Conservation (phyloP, 1,284 basidiomycete species). For the Microbotryum lychnidis-dioicae region DNA sequence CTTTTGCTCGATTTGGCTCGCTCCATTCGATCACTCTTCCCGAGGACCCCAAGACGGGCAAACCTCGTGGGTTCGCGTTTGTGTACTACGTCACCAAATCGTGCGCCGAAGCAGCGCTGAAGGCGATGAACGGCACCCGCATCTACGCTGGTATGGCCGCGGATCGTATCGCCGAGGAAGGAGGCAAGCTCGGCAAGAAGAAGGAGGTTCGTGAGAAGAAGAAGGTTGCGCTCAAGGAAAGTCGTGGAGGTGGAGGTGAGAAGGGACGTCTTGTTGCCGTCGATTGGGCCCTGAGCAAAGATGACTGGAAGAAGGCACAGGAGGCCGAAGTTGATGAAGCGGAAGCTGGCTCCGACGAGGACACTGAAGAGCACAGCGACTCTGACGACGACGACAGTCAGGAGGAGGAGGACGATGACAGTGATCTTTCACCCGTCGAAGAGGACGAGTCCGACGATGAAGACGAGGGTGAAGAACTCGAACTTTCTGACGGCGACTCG, state of each 20-base stretch:
- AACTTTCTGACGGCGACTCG: slow-evolving; percentile 23
- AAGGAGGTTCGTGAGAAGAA: slow-evolving; percentile 56
- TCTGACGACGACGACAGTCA: slow-evolving; percentile 34
- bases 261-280: slow-evolving; percentile 73
- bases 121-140: slow-evolving; percentile 69
- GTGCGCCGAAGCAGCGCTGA: slow-evolving; percentile 77
- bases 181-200: slow-evolving; percentile 64
- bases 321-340: slow-evolving; percentile 47
- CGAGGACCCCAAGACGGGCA: slow-evolving; percentile 41
- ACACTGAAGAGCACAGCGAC: slow-evolving; percentile 34
- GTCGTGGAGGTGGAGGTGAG: slow-evolving; percentile 43
- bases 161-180: slow-evolving; percentile 47
- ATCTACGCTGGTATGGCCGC: slow-evolving; percentile 57
- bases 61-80: slow-evolving; percentile 77
- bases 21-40: slow-evolving; percentile 81
- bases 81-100: slow-evolving; percentile 85
- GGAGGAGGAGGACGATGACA: slow-evolving; percentile 34
- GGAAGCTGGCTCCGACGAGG: slow-evolving; percentile 41
- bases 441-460: slow-evolving; percentile 42
- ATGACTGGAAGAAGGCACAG: slow-evolving; percentile 67
- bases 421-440: slow-evolving; percentile 23
- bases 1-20: slow-evolving; percentile 82
- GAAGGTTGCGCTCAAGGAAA: slow-evolving; percentile 38
- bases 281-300: slow-evolving; percentile 93
- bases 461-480: slow-evolving; percentile 30